Evolutionary conservation across 1,284 basidiomycete genomes (phyloP).

Genomic region (Erythrobasidium hasegawianum): DNA sequence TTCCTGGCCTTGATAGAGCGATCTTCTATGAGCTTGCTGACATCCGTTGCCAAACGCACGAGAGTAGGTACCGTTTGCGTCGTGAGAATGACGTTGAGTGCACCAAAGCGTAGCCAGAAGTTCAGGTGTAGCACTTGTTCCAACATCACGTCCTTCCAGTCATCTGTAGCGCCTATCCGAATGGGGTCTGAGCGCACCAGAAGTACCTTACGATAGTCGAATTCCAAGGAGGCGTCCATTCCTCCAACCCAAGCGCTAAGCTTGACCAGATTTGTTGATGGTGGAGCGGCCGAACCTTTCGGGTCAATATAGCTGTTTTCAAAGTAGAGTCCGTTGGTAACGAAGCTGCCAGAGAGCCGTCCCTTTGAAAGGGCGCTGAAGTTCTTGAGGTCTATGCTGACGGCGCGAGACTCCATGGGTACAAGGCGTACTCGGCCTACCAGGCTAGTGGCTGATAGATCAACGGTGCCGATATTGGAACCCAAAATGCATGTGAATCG

Average conservation of each 20-base stretch:
- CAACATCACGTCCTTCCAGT: constrained; percentile 35
- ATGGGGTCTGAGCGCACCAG: constrained; percentile 38
- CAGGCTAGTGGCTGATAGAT: constrained; percentile 7
- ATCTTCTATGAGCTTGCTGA: constrained; percentile 36
- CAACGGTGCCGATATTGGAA: constrained; percentile 19
- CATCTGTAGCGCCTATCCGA: constrained; percentile 35
- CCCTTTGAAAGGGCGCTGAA: not conserved
- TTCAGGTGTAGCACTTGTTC: constrained; percentile 12
- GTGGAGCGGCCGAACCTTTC: not conserved
- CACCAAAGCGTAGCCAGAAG: constrained; percentile 33
- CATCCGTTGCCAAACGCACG: constrained; percentile 20
- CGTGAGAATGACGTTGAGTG: constrained; percentile 36
- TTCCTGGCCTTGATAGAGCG: constrained; percentile 3
- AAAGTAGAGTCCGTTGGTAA: constrained; percentile 7
- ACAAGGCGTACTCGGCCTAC: constrained; percentile 20
- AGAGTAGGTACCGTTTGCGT: constrained; percentile 36
- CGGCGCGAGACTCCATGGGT: constrained; percentile 22
- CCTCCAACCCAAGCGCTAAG: constrained; percentile 34
- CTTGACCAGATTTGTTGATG: constrained; percentile 11
- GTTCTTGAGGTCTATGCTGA: constrained; percentile 20
- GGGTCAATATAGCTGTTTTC: constrained; percentile 20
- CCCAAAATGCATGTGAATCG: constrained; percentile 15
- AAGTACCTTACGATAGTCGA: constrained; percentile 37
- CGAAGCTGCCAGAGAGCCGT: constrained; percentile 19
- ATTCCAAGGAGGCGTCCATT: constrained; percentile 32